A percentile compares a stretch with the other conserved stretches of the same genome.
Conservation (phyloP, 164 flowering plant species). For the Kingdonia uniflora region DNA sequence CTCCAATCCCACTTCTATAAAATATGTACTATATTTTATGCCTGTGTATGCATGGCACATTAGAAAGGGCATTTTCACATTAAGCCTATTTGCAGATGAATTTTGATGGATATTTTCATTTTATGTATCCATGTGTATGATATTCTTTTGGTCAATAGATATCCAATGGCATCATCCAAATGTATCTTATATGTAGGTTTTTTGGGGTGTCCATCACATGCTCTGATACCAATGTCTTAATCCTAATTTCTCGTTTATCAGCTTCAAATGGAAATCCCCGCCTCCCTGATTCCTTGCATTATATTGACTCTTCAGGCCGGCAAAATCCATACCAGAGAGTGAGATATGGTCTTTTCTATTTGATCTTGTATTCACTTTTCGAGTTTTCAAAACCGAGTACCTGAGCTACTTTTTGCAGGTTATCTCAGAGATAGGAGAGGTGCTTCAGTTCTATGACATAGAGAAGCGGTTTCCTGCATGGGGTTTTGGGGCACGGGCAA, state of each 20-base stretch:
- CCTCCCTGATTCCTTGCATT: conserved; percentile 69
- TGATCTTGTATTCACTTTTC: not conserved
- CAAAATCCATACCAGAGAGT: conserved; percentile 90
- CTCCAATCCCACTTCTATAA: no score
- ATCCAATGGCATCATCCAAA: not conserved
- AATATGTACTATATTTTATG: no score
- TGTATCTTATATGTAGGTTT: conserved; percentile 1
- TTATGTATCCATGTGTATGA: no score
- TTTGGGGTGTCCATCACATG: conserved; percentile 4
- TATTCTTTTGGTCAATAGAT: not conserved
- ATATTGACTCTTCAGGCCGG: conserved; percentile 66
- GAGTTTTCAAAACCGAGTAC: not conserved
- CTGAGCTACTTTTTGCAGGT: conserved; percentile 38
- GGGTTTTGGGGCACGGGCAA: conserved; percentile 85
- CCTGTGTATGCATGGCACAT: no score
- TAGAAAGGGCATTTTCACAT: no score
- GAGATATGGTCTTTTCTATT: conserved; percentile 7
- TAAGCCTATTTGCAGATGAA: no score
- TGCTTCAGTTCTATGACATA: conserved; percentile 80
- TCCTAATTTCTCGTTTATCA: conserved; percentile 16
- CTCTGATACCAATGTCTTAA: conserved; percentile 10
- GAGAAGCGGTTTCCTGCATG: conserved; percentile 76
- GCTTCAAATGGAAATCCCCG: conserved; percentile 93
- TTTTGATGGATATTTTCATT: no score
- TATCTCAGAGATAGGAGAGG: conserved; percentile 63